phyloP scores from a whole-genome alignment of 2,329 filamentous ascomycete genomes.

The Fusarium miscanthi region DNA sequence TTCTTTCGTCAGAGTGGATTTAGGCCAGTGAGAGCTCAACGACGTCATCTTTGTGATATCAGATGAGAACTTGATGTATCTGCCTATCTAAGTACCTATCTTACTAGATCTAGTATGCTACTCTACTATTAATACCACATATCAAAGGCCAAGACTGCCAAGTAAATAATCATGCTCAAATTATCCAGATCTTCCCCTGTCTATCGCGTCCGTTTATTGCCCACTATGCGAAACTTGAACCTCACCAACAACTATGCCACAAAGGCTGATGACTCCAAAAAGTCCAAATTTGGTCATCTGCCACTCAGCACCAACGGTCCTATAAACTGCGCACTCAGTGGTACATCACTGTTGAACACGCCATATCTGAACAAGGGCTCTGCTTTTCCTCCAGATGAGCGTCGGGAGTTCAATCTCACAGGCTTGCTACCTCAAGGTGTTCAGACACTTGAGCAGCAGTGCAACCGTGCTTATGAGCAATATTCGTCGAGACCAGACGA shows the following conservation, averaged over 20 bases:
- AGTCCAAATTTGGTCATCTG: conserved; percentile 47
- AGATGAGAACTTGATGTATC: not conserved
- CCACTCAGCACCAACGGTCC: conserved; percentile 52
- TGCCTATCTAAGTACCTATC: not conserved
- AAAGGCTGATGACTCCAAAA: conserved; percentile 37
- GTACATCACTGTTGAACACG: conserved; percentile 51
- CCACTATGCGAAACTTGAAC: conserved; percentile 1
- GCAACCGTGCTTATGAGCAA: conserved; percentile 81
- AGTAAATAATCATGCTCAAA: conserved; percentile 17
- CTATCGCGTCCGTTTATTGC: not conserved
- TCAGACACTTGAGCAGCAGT: conserved; percentile 81
- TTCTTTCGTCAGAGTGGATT: conserved; percentile 35
- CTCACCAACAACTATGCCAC: conserved; percentile 9
- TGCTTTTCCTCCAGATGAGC: conserved; percentile 77
- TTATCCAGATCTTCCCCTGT: not conserved
- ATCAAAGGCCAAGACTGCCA: not conserved
- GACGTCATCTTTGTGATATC: conserved; percentile 29
- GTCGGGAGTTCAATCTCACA: conserved; percentile 74
- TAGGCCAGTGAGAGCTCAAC: conserved; percentile 14
- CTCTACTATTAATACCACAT: conserved; percentile 1
- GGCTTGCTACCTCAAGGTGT: conserved; percentile 78
- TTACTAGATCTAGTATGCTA: not conserved
- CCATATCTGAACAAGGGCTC: conserved; percentile 81
- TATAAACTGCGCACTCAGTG: conserved; percentile 52
- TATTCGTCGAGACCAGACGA: conserved; percentile 72